phyloP scores from a whole-genome alignment of 1,139 yeast species.

The Eremothecium sinecaudum region DNA sequence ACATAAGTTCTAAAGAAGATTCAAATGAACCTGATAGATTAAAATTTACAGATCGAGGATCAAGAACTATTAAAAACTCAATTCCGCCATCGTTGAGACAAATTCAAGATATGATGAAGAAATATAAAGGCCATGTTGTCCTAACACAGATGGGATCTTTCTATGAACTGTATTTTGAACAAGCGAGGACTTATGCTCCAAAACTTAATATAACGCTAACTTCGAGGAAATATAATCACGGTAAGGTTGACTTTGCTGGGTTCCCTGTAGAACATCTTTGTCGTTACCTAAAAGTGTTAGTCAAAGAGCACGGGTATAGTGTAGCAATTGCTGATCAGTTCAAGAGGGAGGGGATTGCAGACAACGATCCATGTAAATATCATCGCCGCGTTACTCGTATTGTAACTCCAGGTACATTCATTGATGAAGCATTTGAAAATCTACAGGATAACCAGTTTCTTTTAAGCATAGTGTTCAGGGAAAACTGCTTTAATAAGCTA shows the following conservation, averaged over 20 bases:
- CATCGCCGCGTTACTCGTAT: slow-evolving; percentile 69
- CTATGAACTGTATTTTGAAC: slow-evolving; percentile 82
- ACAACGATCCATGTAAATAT: slow-evolving; percentile 35
- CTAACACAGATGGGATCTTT: slow-evolving; percentile 86
- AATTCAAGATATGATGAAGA: slow-evolving; percentile 38
- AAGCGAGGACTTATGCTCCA: slow-evolving; percentile 68
- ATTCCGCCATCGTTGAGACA: slow-evolving; percentile 28
- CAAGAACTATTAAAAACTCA: slow-evolving; percentile 6
- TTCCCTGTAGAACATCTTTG: slow-evolving; percentile 69
- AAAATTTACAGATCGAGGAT: slow-evolving; percentile 2
- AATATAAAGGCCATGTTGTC: slow-evolving; percentile 60
- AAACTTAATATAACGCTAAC: slow-evolving; percentile 56
- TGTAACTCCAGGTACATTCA: slow-evolving; percentile 85
- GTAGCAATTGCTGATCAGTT: slow-evolving; percentile 80
- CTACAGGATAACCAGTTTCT: slow-evolving; percentile 63
- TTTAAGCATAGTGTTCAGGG: slow-evolving; percentile 54
- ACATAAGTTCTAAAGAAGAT: too few relatives aligned
- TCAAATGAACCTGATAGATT: slow-evolving; percentile 3
- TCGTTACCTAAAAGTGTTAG: slow-evolving; percentile 63
- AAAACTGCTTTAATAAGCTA: slow-evolving; percentile 35
- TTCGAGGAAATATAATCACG: slow-evolving; percentile 38
- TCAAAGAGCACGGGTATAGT: slow-evolving; percentile 54
- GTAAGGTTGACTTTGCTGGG: slow-evolving; percentile 76
- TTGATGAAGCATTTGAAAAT: slow-evolving; percentile 78
- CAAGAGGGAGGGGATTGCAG: slow-evolving; percentile 17